Base-by-base conservation (phyloP, 1,284 basidiomycete genomes). In the Cryptococcus sp. region DNA sequence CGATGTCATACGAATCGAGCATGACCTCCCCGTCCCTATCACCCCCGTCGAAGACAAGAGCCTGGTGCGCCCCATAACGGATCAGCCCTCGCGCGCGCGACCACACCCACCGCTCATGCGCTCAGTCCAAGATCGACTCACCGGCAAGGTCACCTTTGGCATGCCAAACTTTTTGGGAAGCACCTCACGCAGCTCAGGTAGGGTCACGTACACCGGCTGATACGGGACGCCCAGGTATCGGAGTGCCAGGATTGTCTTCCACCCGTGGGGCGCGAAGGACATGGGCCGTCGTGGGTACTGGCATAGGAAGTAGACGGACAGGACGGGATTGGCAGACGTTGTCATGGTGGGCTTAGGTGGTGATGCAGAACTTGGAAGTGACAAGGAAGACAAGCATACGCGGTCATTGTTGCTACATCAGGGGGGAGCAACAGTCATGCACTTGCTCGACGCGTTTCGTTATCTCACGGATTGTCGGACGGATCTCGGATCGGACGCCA, bases 211-310 rank as follows among this genome's bases (percentile, higher is more conserved):
- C 24, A 44, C 45, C 13, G 46, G 47, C 35, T 56, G 20, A 35
- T 52, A 56, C 18, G 38, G 33, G 4, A 63, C 39, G 7, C 39
- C 49, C 7, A 63, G 49, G 33, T 43, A 38, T 12, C 59, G 59
- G n/a, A 61, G 28, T 16, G 52, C 46, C 35, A 63, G 51, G 7
- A 59, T 35, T 2, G 60, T 52, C 46, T 63, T 63, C 62, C 62
- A 63, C n/a, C 43, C 55, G 39, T 63, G 62, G n/a, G 62, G 62
- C n/a, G 62, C 62, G 37, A 63, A 63, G 9, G 60, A 53, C 51
- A 63, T 58, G 21, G 60, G 62, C 18, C 44, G 24, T 18, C 56
- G 16, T 4, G 57, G 57, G 28, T 45, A 47, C 35, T 58, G 56
- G 33, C 46, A 53, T 37, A 58, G 47, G 45, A 58, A 48, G 43